Evolutionary conservation across 2,329 filamentous ascomycete genomes (phyloP), one percentile per base, ranked within the genome.

Genomic region (Trichoderma atroviride): DNA sequence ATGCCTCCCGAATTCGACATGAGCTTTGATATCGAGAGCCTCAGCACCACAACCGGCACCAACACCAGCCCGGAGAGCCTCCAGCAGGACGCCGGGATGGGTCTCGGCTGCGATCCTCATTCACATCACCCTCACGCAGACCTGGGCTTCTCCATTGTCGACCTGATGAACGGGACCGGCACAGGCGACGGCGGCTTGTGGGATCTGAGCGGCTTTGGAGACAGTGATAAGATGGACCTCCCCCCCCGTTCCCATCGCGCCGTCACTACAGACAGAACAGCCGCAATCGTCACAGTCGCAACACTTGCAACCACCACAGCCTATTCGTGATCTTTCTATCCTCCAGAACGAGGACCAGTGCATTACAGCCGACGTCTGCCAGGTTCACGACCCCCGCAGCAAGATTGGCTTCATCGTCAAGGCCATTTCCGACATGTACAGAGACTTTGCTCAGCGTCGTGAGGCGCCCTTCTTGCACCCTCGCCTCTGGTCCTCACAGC

Each of bases 391-490:
- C 68, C 75, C 78, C 35, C 74, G 75, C 58, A 78, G 78, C 27
- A 74, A 76, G 27, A 71, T 82, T 40, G 79, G 80, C 65, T 79
- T 76, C 71, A 74, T 78, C n/a, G 72, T 83, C 62, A 69, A 74
- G 27, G 61, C 71, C 16, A 61, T 83, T 9, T 79, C 75, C 5
- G 63, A 74, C 29, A 71, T 83, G 55, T 81, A 78, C 73, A 60
- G 70, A 24, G 74, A 56, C 59, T 83, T 80, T 69, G 77, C 81
- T 16, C 75, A 74, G 35, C 77, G 79, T 5, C 79, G 78, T 69
- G 73, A 77, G 7, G 77, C 82, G 24, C 78, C 81, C 37, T 84
- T 82, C 72, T 76, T 84, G 66, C 83, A 85, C 72, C 76, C 78
- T 43, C 76, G 79, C 11, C 77, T 84, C 22, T 84, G 84, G 76